These are phyloP conservation scores for Pterocarpus santalinus DNA, from an alignment of 306 rosid species.

Conservation along the genomic window DNA sequence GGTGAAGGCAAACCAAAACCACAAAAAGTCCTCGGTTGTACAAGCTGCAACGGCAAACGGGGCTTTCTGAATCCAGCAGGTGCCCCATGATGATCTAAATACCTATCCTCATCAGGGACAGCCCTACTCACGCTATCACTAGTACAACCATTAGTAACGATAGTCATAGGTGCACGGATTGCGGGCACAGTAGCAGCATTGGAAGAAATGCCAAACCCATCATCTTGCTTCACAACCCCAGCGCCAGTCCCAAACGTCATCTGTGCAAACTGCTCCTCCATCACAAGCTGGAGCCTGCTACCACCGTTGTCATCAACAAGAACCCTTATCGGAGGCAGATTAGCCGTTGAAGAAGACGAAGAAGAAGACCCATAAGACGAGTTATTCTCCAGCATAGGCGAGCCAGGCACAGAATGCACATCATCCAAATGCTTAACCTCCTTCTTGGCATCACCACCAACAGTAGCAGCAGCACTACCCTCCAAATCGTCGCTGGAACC, in stretches of 20 bases:
- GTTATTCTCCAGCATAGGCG: too few species aligned
- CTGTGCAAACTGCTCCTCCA: slow-evolving; percentile 74
- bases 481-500: slow-evolving; percentile 9
- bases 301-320: slow-evolving; percentile 56
- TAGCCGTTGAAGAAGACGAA: too few species aligned
- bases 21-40: slow-evolving; percentile 51
- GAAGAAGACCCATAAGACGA: too few species aligned
- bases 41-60: slow-evolving; percentile 72
- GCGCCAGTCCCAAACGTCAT: slow-evolving; percentile 48
- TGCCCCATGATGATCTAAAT: slow-evolving; percentile 54
- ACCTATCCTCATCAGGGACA: slow-evolving; percentile 62
- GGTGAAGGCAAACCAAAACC: slow-evolving; percentile 72
- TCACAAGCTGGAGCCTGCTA: slow-evolving; percentile 46
- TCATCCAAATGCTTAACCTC: neutral
- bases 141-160: too few species aligned
- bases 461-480: neutral
- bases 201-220: too few species aligned
- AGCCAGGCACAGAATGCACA: too few species aligned
- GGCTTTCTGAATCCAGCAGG: slow-evolving; percentile 65
- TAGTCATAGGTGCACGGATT: too few species aligned
- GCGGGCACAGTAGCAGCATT: too few species aligned
- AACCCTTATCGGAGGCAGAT: slow-evolving; percentile 68
- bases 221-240: neutral
- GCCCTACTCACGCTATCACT: too few species aligned
- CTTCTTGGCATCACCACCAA: slow-evolving; percentile 15